These are phyloP conservation scores for Pyricularia sp. DNA, from an alignment of 2,329 filamentous ascomycete genomes.

Conservation along the genomic window DNA sequence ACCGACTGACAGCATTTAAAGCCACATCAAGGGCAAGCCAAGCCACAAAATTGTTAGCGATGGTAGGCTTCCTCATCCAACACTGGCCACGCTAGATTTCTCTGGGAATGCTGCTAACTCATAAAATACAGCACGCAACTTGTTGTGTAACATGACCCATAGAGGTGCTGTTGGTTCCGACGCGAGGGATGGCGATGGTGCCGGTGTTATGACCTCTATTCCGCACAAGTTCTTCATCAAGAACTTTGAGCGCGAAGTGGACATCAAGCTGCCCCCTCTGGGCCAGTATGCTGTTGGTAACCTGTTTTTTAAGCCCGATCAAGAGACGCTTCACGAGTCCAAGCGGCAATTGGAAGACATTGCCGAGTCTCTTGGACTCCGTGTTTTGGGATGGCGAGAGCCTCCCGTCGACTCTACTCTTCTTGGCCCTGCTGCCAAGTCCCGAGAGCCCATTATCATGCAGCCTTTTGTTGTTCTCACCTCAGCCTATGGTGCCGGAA, in stretches of 20 bases:
- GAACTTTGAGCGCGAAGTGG: conserved; percentile 88
- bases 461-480: conserved; percentile 89
- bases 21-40: conserved; percentile 91
- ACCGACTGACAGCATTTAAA: conserved; percentile 22
- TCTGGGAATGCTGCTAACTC: not conserved
- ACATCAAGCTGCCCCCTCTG: conserved; percentile 70
- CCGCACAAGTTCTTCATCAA: conserved; percentile 98
- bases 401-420: conserved; percentile 88
- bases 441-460: conserved; percentile 85
- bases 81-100: too few species aligned
- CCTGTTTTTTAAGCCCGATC: conserved; percentile 95
- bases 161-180: conserved; percentile 96
- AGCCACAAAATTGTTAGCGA: conserved; percentile 99
- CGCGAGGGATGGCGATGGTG: conserved; percentile 93
- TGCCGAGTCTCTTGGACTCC: conserved; percentile 73
- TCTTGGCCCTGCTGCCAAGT: conserved; percentile 82
- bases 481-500: conserved; percentile 71
- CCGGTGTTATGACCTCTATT: conserved; percentile 98
- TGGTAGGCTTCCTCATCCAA: conserved; percentile 46
- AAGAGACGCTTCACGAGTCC: conserved; percentile 78
- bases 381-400: conserved; percentile 91
- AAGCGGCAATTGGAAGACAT: conserved; percentile 89
- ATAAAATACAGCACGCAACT: conserved; percentile 56
- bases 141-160: conserved; percentile 99
- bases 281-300: conserved; percentile 97